Conservation (phyloP, 164 flowering plant species). For the Annona cherimola region DNA sequence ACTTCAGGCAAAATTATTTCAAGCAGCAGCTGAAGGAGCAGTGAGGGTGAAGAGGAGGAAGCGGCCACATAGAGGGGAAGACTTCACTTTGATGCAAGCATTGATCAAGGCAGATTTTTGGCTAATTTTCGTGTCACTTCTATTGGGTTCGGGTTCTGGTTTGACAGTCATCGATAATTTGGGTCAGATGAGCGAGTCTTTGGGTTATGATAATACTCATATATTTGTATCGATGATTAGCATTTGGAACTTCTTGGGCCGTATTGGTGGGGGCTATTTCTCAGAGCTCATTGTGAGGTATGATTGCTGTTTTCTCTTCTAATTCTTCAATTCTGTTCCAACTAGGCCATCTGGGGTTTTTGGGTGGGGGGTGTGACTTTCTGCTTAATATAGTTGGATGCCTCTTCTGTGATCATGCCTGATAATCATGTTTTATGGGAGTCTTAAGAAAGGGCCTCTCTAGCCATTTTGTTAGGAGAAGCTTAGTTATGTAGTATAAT, state of each 20-base stretch:
- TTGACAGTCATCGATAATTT: conserved; percentile 96
- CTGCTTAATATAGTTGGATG: neutral
- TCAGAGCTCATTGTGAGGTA: conserved; percentile 87
- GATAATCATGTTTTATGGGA: neutral
- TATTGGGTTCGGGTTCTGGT: conserved; percentile 95
- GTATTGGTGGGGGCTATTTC: conserved; percentile 92
- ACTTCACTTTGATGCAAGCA: conserved; percentile 86
- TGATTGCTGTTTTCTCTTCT: conserved; percentile 3
- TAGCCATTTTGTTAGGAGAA: neutral
- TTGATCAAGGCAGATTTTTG: conserved; percentile 94
- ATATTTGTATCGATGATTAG: conserved; percentile 97
- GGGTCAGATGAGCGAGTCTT: conserved; percentile 93
- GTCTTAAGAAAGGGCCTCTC: neutral
- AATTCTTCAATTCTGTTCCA: neutral
- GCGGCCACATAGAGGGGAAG: conserved; percentile 96
- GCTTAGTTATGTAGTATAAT: neutral
- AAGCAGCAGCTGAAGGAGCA: conserved; percentile 98
- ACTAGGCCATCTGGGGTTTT: neutral
- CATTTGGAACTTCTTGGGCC: conserved; percentile 99
- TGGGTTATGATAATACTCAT: conserved; percentile 79
- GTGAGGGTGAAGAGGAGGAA: conserved; percentile 84
- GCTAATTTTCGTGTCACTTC: conserved; percentile 79
- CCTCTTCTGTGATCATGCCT: no score
- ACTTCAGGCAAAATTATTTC: conserved; percentile 69
- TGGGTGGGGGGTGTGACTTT: neutral